These are phyloP conservation scores for Venturia pyrina DNA, from an alignment of 2,329 filamentous ascomycete species.

Conservation along the genomic window DNA sequence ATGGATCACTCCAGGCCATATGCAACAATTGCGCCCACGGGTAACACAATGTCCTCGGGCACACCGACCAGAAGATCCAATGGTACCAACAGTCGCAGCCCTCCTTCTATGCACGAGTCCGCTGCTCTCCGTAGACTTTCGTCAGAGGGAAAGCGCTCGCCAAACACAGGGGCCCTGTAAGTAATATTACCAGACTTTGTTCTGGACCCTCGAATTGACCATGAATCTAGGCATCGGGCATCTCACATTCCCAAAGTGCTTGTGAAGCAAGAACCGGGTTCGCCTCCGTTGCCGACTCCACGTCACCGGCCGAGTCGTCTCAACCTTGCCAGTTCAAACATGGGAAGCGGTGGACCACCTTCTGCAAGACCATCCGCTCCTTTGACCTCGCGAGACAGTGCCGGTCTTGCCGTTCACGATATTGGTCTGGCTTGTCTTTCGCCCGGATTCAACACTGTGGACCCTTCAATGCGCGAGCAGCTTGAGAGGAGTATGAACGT, in stretches of 20 bases:
- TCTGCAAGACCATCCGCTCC: constrained; percentile 59
- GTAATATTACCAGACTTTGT: constrained; percentile 19
- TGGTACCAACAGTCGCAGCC: constrained; percentile 12
- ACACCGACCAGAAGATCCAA: constrained; percentile 13
- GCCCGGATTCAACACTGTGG: constrained; percentile 89
- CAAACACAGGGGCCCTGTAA: constrained; percentile 37
- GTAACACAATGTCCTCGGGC: constrained; percentile 15
- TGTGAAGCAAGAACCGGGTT: constrained; percentile 92
- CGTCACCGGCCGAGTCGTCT: constrained; percentile 68
- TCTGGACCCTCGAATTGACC: constrained; percentile 16
- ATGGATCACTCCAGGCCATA: constrained; percentile 32
- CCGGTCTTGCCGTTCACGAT: constrained; percentile 72
- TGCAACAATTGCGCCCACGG: constrained; percentile 31
- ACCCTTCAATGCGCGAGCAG: constrained; percentile 94
- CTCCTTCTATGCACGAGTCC: constrained; percentile 20
- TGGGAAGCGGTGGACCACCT: constrained; percentile 24
- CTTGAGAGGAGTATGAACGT: constrained; percentile 89
- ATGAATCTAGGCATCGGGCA: not conserved
- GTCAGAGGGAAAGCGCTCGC: constrained; percentile 43
- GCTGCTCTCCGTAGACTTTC: constrained; percentile 23
- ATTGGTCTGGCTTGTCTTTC: constrained; percentile 91
- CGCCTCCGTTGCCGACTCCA: constrained; percentile 70
- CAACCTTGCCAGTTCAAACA: constrained; percentile 51
- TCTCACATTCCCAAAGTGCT: constrained; percentile 59
- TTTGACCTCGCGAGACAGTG: constrained; percentile 65